Base-by-base conservation (phyloP, 371 early-diverging fungal species). In the Parasitella parasitica region DNA sequence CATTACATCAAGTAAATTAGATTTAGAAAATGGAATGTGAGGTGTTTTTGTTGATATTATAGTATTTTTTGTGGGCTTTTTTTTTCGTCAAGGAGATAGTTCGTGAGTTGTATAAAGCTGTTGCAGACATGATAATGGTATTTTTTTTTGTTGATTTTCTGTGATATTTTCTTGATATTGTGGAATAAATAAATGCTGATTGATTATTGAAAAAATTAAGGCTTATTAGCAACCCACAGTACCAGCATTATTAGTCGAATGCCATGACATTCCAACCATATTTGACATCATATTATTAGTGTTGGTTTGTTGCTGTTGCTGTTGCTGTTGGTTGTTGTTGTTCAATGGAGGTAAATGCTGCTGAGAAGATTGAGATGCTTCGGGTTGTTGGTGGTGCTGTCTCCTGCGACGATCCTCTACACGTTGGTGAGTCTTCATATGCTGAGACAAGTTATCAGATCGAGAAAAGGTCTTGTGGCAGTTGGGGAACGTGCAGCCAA, bases 391-490 rank as follows among this genome's bases (percentile, higher is more conserved):
- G 35, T 59, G 28, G 27, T 61, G 56, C 41, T 64, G 41, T 41
- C 41, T 41, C 20, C 41, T 41, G 16, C 41, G 41, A 8, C 41
- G 41, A 41, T 41, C 41, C 16, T 41, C 41, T 18, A 41, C 41
- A 18, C 80, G 78, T 60, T 82, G 78, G 69, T 85, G 83, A 1
- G 82, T 85, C 51, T 85, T 85, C 66, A 79, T 79, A 55, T 85
- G 85, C 63, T 85, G 85, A 18, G 85, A 77, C 28, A 86, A 75
- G 49, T 88, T 88, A 63, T 94, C 94, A 55, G 87, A 89, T 36
- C 94, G 79, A 1, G 92, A 88, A 67, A 94, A 94, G 3, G 76
- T 75, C 68, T 93, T 93, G 38, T 77, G 77, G 78, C 95, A 95
- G 11, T 75, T 80, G 38, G 38, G 38, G 16, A 38, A 38, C 7